Conservation (phyloP, 805 yeast species). For the Priceomyces haplophilus region DNA sequence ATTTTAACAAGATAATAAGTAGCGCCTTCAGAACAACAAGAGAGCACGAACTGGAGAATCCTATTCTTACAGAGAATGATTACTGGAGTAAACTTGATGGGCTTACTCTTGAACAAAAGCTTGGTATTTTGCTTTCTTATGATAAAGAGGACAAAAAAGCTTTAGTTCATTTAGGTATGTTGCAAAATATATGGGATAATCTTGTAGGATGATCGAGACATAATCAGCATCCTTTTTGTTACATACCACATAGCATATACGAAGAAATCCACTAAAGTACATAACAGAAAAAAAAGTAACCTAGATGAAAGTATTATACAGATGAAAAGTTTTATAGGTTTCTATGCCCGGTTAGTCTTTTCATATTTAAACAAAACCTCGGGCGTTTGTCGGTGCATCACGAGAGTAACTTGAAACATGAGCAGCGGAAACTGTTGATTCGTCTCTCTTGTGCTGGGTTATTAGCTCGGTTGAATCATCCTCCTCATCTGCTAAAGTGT, state of each 20-base stretch:
- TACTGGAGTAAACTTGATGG: conserved; percentile 8
- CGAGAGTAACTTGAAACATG: conserved; percentile 12
- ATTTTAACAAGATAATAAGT: conserved; percentile 8
- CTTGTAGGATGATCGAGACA: conserved; percentile 1
- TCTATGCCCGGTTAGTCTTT: neutral
- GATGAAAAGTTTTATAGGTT: neutral
- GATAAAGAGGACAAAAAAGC: conserved; percentile 4
- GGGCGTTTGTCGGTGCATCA: conserved; percentile 25
- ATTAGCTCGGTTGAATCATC: conserved; percentile 7
- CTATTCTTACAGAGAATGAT: conserved; percentile 3
- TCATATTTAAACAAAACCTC: conserved; percentile 17
- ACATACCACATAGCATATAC: neutral
- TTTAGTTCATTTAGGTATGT: conserved; percentile 8
- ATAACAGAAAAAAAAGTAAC: neutral
- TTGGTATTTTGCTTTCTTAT: conserved; percentile 9
- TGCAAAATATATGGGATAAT: conserved; percentile 17
- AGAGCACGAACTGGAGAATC: conserved; percentile 5
- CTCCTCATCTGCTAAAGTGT: conserved; percentile 15
- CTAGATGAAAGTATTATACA: neutral
- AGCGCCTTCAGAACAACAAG: conserved; percentile 1
- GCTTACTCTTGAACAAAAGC: conserved; percentile 17
- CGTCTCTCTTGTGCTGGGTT: conserved; percentile 22
- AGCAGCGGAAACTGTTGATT: conserved; percentile 20
- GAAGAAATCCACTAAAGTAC: neutral
- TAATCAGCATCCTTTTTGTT: neutral